Evolutionary conservation across 495 filamentous ascomycete genomes (phyloP), one percentile per base, ranked within the genome.

Genomic region (Podospora pseudocomata): DNA sequence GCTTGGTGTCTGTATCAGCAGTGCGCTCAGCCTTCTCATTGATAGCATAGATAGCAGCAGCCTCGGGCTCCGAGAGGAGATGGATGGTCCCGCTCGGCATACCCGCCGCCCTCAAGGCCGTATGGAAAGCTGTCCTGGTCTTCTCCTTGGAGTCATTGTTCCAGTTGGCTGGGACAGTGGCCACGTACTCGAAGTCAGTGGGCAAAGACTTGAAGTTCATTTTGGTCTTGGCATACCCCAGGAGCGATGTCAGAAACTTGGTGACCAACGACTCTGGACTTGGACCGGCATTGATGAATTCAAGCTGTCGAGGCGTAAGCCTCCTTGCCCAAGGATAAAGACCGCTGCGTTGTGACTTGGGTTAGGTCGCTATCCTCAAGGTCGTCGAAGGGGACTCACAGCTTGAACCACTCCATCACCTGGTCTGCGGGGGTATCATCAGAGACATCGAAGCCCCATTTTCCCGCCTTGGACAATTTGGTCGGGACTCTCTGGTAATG

Each of bases 161-260:
- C 86, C 86, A 87, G 26, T 87, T 79, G 0, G 85, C 85, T 0
- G 86, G 86, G 1, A 87, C 86, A 0, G 85, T 86, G 44, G 87
- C 75, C 44, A 86, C 74, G 64, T 83, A 82, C 65, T 82, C 75
- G 15, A 84, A 71, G 0, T 74, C 72, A 32, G 77, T 82, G 20
- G 70, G 77, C 0, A 87, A 69, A 18, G 82, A 75, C 6, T 3
- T 16, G 13, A 16, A 49, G 39, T 49, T 11, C 39, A 49, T 11
- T 1, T 49, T 11, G 3, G 7, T 16, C 13, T 49, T 49, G 15
- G 70, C 78, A 64, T 79, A 62, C 61, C 78, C 70, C 18, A 81
- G 78, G 69, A 87, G 80, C 2, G 73, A 3, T 16, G 5, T 6
- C 39, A 49, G 39, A 49, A 13, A 49, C 15, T 9, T 49, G 6